Base-by-base conservation (phyloP, 2,329 filamentous ascomycete genomes). In the Calonectria pauciramosa region DNA sequence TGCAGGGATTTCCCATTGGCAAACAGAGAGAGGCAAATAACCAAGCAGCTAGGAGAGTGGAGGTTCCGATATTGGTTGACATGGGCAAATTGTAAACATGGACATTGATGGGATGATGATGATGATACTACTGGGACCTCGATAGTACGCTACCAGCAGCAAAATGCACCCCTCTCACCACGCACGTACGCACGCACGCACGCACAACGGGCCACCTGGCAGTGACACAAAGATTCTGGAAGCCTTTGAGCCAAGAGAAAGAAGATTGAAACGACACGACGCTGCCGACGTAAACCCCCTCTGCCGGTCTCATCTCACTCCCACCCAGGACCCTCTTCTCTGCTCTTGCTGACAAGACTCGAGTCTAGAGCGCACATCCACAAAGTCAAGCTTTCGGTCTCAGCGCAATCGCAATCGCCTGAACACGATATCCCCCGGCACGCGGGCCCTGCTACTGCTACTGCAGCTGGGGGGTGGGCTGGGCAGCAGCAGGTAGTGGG, bases 81-180 rank as follows among this genome's bases (percentile, higher is more conserved):
- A 70, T 64, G 68, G 68, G 68, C 67, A 69, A 69, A 26, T 34
- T 20, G 49, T 68, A 38, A 56, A 69, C 67, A 63, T 51, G 68
- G 41, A 59, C 20, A 64, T 49, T 60, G 68, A 70, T 70, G 68
- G 38, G 68, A 70, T 70, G 54, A 69, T 34, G 54, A 63, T 70
- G 56, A 32, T 67, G 32, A 26, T n/a, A n/a, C n/a, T n/a, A n/a
- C n/a, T n/a, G n/a, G 26, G 34, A 28, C 47, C 54, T 54, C 26
- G 64, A 49, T 23, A 38, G 60, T 47, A 38, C 68, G 68, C 56
- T 44, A 70, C 54, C 23, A 47, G 38, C 60, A 65, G n/a, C 41
- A 23, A 4, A 28, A 30, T 49, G 28, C 38, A 49, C 60, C 60
- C 41, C 41, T 65, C 60, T 63, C 56, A 23, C 56, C 14, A 28